These are phyloP conservation scores for Magnolia sinica DNA, from an alignment of 164 flowering plant genomes.

Conservation along the genomic window DNA sequence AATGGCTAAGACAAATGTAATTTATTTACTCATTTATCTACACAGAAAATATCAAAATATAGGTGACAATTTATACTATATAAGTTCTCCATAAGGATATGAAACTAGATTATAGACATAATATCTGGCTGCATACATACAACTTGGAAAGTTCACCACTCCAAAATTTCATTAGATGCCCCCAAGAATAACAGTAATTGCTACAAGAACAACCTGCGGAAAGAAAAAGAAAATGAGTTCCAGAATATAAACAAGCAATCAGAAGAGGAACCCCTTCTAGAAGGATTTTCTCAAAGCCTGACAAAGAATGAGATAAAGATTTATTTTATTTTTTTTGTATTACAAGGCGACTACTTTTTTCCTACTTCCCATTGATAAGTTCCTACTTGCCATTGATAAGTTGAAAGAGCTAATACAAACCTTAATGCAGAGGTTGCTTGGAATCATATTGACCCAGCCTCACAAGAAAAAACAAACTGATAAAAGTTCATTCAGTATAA, in stretches of 20 bases:
- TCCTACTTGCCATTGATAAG: too few species aligned
- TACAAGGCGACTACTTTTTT: too few species aligned
- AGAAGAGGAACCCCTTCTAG: not conserved
- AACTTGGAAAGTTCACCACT: slow-evolving; percentile 32
- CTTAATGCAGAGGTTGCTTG: too few species aligned
- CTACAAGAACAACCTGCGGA: slow-evolving; percentile 45
- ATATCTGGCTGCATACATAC: not conserved
- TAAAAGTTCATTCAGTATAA: too few species aligned
- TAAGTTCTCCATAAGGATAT: not conserved
- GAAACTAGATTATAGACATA: not conserved
- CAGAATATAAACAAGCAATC: not conserved
- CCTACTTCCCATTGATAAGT: too few species aligned
- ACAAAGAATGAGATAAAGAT: not conserved
- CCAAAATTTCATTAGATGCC: slow-evolving; percentile 15
- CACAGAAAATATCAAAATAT: not conserved
- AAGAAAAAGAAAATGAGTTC: not conserved
- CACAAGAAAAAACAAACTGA: too few species aligned
- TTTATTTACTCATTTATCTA: not conserved
- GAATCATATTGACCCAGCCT: too few species aligned
- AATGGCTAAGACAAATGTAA: not conserved
- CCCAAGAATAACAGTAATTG: slow-evolving; percentile 34
- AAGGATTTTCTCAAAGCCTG: not conserved
- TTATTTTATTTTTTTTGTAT: too few species aligned
- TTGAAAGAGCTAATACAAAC: too few species aligned
- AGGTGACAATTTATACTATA: not conserved